A percentile compares a stretch with the other conserved stretches of the same genome.
Evolutionary conservation across 2,329 filamentous ascomycete species (phyloP).

Genomic region (Pyrenochaeta sp.): DNA sequence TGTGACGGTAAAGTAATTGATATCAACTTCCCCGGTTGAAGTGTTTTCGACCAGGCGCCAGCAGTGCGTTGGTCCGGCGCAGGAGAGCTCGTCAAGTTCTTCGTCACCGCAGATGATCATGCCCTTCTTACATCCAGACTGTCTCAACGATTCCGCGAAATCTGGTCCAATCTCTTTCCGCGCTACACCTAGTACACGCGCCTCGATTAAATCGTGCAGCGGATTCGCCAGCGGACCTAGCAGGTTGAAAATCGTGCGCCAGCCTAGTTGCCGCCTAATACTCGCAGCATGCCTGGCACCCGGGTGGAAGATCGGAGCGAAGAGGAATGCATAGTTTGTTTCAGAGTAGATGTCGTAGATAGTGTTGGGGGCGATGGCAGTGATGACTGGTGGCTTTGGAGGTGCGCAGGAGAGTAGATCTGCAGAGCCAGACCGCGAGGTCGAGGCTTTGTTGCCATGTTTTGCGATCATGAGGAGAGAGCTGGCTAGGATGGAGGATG

Average conservation of each 20-base stretch:
- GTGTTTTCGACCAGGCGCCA: conserved; percentile 75
- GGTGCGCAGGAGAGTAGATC: conserved; percentile 83
- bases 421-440: conserved; percentile 93
- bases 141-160: conserved; percentile 83
- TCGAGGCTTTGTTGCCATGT: conserved; percentile 95
- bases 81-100: conserved; percentile 94
- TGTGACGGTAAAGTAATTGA: conserved; percentile 79
- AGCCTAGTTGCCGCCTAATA: conserved; percentile 86
- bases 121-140: conserved; percentile 81
- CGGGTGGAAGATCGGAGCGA: conserved; percentile 94
- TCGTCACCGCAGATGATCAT: conserved; percentile 93
- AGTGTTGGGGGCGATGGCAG: conserved; percentile 75
- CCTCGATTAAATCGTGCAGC: conserved; percentile 79
- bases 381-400: conserved; percentile 76
- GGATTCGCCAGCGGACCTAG: conserved; percentile 93
- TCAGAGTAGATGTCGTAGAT: conserved; percentile 76
- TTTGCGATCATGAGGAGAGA: conserved; percentile 87
- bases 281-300: conserved; percentile 90
- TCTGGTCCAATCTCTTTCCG: conserved; percentile 85
- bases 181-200: conserved; percentile 91
- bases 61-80: conserved; percentile 86
- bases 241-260: conserved; percentile 97
- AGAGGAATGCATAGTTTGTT: conserved; percentile 94
- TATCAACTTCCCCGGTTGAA: conserved; percentile 58
- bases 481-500: conserved; percentile 89